phyloP scores from a whole-genome alignment of 306 rosid genomes.

The Prunus padus region DNA sequence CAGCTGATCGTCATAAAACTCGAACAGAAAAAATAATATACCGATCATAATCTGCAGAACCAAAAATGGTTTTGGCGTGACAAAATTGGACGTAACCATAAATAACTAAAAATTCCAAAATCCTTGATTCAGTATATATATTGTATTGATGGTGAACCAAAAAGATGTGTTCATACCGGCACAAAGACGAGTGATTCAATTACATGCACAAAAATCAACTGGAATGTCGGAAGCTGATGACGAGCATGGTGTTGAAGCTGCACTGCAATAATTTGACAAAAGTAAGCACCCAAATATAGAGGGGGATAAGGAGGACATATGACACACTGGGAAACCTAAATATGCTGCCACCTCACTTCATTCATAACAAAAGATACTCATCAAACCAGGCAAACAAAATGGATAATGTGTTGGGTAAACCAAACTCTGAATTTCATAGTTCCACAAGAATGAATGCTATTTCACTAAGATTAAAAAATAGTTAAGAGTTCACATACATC shows the following conservation, averaged over 20 bases:
- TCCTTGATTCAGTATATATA: neutral
- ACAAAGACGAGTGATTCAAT: slow-evolving; percentile 98
- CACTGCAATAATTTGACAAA: slow-evolving; percentile 62
- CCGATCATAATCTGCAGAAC: slow-evolving; percentile 96
- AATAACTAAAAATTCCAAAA: neutral
- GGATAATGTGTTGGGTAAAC: slow-evolving; percentile 8
- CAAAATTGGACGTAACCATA: slow-evolving; percentile 1
- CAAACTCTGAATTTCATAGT: neutral
- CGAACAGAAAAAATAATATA: slow-evolving; percentile 89
- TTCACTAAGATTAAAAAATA: neutral
- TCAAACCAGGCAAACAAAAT: slow-evolving; percentile 15
- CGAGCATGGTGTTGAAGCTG: slow-evolving; percentile 99
- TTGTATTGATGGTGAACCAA: neutral
- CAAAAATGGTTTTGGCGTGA: slow-evolving; percentile 2
- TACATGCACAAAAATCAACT: slow-evolving; percentile 94
- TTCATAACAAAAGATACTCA: slow-evolving; percentile 22
- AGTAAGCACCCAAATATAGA: slow-evolving; percentile 27
- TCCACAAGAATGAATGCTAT: neutral
- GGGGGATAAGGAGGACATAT: slow-evolving; percentile 20
- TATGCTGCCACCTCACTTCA: slow-evolving; percentile 23
- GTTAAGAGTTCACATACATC: neutral
- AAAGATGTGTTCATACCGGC: slow-evolving; percentile 58
- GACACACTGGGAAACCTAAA: slow-evolving; percentile 18
- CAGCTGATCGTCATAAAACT: slow-evolving; percentile 93
- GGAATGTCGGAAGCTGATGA: slow-evolving; percentile 94